Base-by-base conservation (phyloP, 345 rosid species). In the Carallia brachiata region DNA sequence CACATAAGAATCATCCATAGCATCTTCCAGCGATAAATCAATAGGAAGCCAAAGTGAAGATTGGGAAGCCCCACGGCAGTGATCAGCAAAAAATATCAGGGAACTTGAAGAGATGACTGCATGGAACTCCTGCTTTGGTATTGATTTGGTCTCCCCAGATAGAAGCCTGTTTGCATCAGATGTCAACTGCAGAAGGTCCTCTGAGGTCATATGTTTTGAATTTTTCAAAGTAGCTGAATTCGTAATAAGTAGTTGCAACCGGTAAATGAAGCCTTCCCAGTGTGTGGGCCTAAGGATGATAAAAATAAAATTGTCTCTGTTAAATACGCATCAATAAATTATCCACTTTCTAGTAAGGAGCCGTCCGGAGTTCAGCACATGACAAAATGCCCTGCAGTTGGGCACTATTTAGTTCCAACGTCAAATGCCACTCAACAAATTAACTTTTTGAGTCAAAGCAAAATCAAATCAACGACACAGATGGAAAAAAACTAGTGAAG, bases 21-120 rank as follows among this genome's bases (percentile, higher is more conserved):
- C 83, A 81, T 95, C 93, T 80, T 95, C 98, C 34, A 95, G 88
- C 82, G 90, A 89, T 73, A 95, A 84, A 85, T 95, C 99, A 84
- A 95, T 82, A 71, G 99, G 95, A 77, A 95, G 88, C 98, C 97
- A 95, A 73, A 82, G 83, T 65, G 83, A 84, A 82, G 96, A 86
- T 61, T 65, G 87, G 80, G 84, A 83, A 67, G 86, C 82, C 71
- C 92, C 90, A 72, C 79, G 88, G 76, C 84, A 88, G 65, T 85
- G 97, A 77, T 93, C 80, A 77, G 83, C 85, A 30, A 84, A 80
- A 53, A 88, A 80, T 79, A 83, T 77, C 28, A 81, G 79, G 71
- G 90, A 87, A 62, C 88, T 82, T 70, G 85, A 80, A 60, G 86
- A 78, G 66, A 82, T 61, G 78, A 78, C 80, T n/a, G 87, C 85